Percentiles rank a stretch among this genome's conserved stretches.
Evolutionary conservation across 139 green algal genomes (phyloP).

Genomic region (Chlamydomonas schloesseri): DNA sequence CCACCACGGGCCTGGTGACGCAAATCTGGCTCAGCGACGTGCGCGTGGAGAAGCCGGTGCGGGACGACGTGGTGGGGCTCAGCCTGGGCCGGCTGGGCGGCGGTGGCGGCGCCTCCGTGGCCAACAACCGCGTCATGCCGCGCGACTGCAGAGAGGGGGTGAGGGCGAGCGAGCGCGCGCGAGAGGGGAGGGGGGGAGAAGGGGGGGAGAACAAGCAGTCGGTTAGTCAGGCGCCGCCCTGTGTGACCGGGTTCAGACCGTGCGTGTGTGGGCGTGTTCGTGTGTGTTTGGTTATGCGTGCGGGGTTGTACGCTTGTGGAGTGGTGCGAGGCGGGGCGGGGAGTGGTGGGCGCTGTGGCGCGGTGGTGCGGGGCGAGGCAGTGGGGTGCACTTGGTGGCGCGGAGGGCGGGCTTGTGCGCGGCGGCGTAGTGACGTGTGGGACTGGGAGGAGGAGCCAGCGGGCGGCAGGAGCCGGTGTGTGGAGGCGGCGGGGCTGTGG

Average conservation of each 20-base stretch:
- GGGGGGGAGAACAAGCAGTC: neutral
- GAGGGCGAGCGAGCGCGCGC: neutral
- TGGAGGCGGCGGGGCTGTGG: too few relatives aligned
- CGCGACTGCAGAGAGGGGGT: constrained; percentile 88
- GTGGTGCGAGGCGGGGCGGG: too few relatives aligned
- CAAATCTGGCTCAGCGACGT: constrained; percentile 80
- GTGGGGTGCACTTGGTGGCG: too few relatives aligned
- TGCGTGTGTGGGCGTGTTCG: too few relatives aligned
- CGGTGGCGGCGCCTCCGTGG: neutral
- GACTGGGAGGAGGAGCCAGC: too few relatives aligned
- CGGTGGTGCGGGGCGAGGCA: too few relatives aligned
- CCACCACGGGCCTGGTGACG: constrained; percentile 59
- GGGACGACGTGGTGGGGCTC: constrained; percentile 2
- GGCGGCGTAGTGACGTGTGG: too few relatives aligned
- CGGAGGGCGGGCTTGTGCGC: too few relatives aligned
- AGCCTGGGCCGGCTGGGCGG: neutral
- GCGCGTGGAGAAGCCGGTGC: neutral
- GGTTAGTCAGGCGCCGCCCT: neutral
- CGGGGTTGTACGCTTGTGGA: too few relatives aligned
- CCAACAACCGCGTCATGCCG: constrained; percentile 50
- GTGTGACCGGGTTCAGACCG: neutral
- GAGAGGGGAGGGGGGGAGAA: neutral
- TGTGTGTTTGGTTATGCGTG: too few relatives aligned
- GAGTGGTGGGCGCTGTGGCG: too few relatives aligned
- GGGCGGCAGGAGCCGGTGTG: too few relatives aligned